Evolutionary conservation across 2,329 filamentous ascomycete species (phyloP).

Genomic region (Phialophora chinensis): DNA sequence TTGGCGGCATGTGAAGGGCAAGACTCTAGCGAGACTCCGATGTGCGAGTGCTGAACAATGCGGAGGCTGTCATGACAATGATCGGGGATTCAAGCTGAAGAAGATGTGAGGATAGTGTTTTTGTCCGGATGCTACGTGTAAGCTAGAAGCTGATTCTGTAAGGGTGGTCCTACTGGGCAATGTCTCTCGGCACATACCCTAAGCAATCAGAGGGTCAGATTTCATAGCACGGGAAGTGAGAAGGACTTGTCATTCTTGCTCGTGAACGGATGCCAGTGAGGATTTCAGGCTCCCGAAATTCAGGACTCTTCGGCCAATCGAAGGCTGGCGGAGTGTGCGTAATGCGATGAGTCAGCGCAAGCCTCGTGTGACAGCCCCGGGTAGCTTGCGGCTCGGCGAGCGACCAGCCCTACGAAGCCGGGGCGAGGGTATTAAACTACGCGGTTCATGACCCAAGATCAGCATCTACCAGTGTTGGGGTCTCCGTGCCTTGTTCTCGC

Average conservation of each 20-base stretch:
- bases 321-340: neutral
- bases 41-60: neutral
- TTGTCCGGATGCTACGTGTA: neutral
- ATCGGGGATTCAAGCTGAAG: neutral
- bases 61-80: conserved; percentile 19
- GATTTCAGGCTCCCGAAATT: conserved; percentile 16
- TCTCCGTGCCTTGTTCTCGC: conserved; percentile 58
- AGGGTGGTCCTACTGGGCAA: neutral
- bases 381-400: neutral
- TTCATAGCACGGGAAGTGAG: neutral
- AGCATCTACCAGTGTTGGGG: conserved; percentile 34
- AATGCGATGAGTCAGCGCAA: neutral
- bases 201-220: neutral
- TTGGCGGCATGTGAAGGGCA: conserved; percentile 37
- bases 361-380: neutral
- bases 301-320: conserved; percentile 7
- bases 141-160: conserved; percentile 1
- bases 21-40: conserved; percentile 9
- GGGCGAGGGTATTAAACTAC: neutral
- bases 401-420: neutral
- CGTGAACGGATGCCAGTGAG: neutral
- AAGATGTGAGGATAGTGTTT: neutral
- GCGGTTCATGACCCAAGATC: neutral
- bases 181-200: neutral
- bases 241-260: neutral